phyloP scores from a whole-genome alignment of 345 rosid species.

The Brassica incana region DNA sequence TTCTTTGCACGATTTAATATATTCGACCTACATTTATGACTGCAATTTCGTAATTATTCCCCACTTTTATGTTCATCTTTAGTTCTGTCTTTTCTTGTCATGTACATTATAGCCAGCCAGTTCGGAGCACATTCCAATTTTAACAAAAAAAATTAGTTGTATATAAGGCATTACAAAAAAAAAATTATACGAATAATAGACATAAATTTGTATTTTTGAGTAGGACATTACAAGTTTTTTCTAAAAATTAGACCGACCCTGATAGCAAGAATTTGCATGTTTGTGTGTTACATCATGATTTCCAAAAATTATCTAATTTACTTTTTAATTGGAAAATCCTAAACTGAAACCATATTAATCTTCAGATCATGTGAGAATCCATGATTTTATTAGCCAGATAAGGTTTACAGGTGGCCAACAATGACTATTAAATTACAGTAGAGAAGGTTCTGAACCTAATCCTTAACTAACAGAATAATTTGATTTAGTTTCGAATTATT shows the following conservation, averaged over 20 bases:
- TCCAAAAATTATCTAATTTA: background rate
- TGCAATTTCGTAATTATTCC: constrained; percentile 26
- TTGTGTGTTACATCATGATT: constrained; percentile 11
- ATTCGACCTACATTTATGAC: constrained; percentile 13
- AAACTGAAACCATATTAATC: background rate
- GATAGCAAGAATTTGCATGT: background rate
- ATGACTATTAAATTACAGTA: background rate
- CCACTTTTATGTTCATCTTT: constrained; percentile 9
- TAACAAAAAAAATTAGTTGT: too few species aligned
- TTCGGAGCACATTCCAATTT: too few species aligned
- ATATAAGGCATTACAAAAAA: too few species aligned
- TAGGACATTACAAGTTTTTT: too few species aligned
- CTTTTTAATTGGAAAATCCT: background rate
- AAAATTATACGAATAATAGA: too few species aligned
- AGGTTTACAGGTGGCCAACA: background rate
- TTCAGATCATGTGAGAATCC: background rate
- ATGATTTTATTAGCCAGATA: background rate
- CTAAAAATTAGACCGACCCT: too few species aligned
- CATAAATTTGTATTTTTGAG: too few species aligned
- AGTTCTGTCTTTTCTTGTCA: constrained; percentile 12
- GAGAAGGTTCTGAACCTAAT: background rate
- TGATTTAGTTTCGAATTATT: background rate
- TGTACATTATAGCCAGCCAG: background rate
- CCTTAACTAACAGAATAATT: background rate
- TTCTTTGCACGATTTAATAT: constrained; percentile 20